Percentiles rank a stretch among this genome's conserved stretches.
Evolutionary conservation across 768 basidiomycete species (phyloP).

Genomic region (Dictyophora rubrovolvata): DNA sequence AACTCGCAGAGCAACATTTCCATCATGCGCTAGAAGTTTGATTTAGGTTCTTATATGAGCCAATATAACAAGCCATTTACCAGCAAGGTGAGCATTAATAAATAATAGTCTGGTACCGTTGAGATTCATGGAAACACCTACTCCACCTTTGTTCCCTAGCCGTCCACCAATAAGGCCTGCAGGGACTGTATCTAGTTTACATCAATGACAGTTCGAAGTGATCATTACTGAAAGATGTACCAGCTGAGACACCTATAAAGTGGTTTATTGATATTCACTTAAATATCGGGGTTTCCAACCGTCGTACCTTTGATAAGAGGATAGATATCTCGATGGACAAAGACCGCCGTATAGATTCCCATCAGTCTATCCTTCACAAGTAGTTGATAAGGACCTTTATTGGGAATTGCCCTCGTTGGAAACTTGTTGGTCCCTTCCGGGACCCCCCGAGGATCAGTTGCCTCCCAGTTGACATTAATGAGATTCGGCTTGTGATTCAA

Average conservation of each 20-base stretch:
- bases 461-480: conserved; percentile 12
- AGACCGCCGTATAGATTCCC: conserved; percentile 75
- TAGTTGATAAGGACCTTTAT: conserved; percentile 71
- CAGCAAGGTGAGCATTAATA: conserved; percentile 85
- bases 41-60: not conserved
- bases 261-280: not conserved
- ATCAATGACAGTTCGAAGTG: not conserved
- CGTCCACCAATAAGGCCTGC: conserved; percentile 85
- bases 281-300: not conserved
- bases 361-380: conserved; percentile 85
- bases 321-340: conserved; percentile 61
- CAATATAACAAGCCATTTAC: conserved; percentile 25
- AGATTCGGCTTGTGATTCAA: conserved; percentile 27
- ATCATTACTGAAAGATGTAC: not conserved
- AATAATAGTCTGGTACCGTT: conserved; percentile 79
- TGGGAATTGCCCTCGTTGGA: conserved; percentile 7
- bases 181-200: conserved; percentile 44
- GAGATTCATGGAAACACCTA: conserved; percentile 81
- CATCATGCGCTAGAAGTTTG: conserved; percentile 54
- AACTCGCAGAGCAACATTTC: conserved; percentile 64
- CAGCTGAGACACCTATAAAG: conserved; percentile 1
- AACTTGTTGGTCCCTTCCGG: not conserved
- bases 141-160: conserved; percentile 87
- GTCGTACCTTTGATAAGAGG: conserved; percentile 49
- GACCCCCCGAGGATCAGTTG: conserved; percentile 12